Conservation (phyloP, 1,284 basidiomycete genomes). For the Malassezia pachydermatis region DNA sequence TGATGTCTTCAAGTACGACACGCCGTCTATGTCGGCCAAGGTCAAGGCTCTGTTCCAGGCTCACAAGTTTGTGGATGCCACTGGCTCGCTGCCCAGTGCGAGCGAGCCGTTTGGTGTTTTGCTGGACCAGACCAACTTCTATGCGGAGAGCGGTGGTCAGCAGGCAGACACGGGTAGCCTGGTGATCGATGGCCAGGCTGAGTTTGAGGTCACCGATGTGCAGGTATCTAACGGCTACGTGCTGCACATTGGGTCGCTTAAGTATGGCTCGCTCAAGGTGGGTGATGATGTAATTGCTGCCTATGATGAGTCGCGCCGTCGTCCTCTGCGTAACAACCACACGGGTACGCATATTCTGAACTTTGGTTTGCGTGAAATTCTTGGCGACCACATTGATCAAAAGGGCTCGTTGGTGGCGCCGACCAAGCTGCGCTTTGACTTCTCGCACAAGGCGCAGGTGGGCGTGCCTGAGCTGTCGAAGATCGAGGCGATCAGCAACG, state of each 20-base stretch:
- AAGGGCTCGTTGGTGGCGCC: conserved; percentile 95
- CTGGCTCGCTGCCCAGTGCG: conserved; percentile 47
- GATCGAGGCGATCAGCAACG: conserved; percentile 73
- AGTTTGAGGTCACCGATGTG: conserved; percentile 87
- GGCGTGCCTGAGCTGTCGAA: conserved; percentile 62
- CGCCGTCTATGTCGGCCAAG: conserved; percentile 57
- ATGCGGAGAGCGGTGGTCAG: conserved; percentile 93
- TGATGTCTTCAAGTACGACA: conserved; percentile 80
- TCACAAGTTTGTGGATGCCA: conserved; percentile 58
- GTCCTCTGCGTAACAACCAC: conserved; percentile 94
- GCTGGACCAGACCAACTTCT: conserved; percentile 91
- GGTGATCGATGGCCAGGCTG: conserved; percentile 77
- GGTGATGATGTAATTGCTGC: conserved; percentile 62
- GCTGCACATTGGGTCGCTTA: conserved; percentile 77
- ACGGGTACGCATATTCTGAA: conserved; percentile 98
- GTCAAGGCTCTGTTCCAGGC: conserved; percentile 80
- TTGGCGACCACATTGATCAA: conserved; percentile 95
- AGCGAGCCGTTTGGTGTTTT: conserved; percentile 70
- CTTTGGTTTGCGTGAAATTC: conserved; percentile 76
- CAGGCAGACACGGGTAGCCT: conserved; percentile 93
- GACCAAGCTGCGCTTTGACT: conserved; percentile 91
- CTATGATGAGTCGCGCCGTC: conserved; percentile 71
- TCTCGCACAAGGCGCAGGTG: conserved; percentile 86
- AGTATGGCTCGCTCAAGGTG: conserved; percentile 61
- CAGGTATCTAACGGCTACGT: conserved; percentile 78